phyloP scores from a whole-genome alignment of 1,284 basidiomycete genomes.

The Ganoderma sinense region DNA sequence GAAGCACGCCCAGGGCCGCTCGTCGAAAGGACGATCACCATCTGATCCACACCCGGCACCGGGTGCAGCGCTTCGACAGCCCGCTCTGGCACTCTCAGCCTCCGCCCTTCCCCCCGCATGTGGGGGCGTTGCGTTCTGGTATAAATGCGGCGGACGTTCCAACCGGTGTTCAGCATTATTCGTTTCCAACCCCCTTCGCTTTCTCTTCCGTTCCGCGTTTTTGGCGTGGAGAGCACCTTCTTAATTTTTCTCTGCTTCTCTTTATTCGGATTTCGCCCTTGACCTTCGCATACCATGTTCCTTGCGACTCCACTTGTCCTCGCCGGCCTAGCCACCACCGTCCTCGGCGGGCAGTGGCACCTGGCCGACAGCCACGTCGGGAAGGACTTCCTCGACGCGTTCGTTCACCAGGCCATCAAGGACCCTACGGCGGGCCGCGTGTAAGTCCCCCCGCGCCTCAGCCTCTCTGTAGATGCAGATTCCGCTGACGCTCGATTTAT shows the following conservation, averaged over 20 bases:
- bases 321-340: constrained; percentile 22
- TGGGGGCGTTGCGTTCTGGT: neutral
- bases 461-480: neutral
- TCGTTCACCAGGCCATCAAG: constrained; percentile 54
- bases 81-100: neutral
- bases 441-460: constrained; percentile 42
- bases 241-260: neutral
- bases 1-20: neutral
- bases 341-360: constrained; percentile 33
- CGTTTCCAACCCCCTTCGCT: constrained; percentile 1
- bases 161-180: neutral
- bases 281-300: constrained; percentile 14
- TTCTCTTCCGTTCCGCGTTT: neutral
- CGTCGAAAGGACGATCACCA: neutral
- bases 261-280: neutral
- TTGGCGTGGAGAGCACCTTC: constrained; percentile 14
- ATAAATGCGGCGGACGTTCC: constrained; percentile 8
- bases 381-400: constrained; percentile 52
- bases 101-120: neutral
- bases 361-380: constrained; percentile 53
- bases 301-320: neutral
- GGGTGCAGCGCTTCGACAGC: no score
- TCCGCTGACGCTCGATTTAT: neutral
- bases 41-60: neutral
- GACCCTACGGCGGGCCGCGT: constrained; percentile 69